phyloP scores from a whole-genome alignment of 1,139 yeast species.

The Lodderomyces beijingensis region DNA sequence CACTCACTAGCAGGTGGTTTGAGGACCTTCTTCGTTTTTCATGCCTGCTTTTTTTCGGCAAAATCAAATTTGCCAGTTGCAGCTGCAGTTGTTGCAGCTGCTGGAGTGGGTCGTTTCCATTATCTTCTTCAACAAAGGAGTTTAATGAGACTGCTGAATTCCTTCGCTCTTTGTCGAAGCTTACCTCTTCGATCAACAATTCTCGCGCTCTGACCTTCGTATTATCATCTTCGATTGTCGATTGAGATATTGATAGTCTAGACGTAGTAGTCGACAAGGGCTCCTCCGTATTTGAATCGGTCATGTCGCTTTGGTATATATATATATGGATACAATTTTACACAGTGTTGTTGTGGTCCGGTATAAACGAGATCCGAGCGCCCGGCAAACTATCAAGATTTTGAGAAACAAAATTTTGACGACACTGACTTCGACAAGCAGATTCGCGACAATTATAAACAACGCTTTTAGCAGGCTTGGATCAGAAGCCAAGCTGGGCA shows the following conservation, averaged over 20 bases:
- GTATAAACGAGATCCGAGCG: too few relatives aligned
- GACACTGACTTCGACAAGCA: too few relatives aligned
- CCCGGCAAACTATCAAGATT: too few relatives aligned
- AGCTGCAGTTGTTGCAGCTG: conserved; percentile 2
- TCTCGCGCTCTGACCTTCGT: conserved; percentile 19
- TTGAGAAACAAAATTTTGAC: too few relatives aligned
- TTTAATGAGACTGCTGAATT: conserved; percentile 26
- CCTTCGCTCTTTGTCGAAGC: conserved; percentile 11
- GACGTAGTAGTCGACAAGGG: conserved; percentile 24
- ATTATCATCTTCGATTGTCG: conserved; percentile 17
- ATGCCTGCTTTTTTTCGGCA: background rate
- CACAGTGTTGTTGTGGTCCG: too few relatives aligned
- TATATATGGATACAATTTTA: too few relatives aligned
- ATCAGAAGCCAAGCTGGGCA: too few relatives aligned
- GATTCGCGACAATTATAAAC: too few relatives aligned
- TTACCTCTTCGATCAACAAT: conserved; percentile 9
- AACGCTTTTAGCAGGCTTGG: too few relatives aligned
- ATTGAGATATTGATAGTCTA: conserved; percentile 24
- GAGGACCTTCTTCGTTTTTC: conserved; percentile 43
- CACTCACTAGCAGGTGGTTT: conserved; percentile 20
- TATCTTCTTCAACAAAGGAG: conserved; percentile 17
- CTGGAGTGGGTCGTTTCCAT: conserved; percentile 6
- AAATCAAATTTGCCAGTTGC: background rate
- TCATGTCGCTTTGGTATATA: background rate
- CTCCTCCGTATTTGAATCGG: conserved; percentile 10